Evolutionary conservation across 2,329 filamentous ascomycete genomes (phyloP).

Genomic region (Atkinsonella texensis): DNA sequence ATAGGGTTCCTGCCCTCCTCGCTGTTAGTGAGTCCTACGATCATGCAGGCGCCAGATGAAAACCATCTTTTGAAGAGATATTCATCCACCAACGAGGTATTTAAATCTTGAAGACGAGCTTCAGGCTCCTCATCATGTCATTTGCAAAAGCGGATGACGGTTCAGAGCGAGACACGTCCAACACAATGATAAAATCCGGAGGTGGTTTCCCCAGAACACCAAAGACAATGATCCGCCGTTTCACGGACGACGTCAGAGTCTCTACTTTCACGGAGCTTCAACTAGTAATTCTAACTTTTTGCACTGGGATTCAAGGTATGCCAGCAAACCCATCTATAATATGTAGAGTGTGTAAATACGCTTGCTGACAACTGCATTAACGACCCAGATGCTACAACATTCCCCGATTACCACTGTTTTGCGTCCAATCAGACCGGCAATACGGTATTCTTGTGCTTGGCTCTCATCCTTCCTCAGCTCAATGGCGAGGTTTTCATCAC

Average conservation of each 20-base stretch:
- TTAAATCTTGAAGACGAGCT: neutral
- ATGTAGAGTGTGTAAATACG: neutral
- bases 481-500: slow-evolving; percentile 37
- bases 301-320: slow-evolving; percentile 37
- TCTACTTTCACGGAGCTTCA: slow-evolving; percentile 32
- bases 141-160: neutral
- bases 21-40: neutral
- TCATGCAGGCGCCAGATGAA: neutral
- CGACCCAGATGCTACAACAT: slow-evolving; percentile 40
- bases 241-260: slow-evolving; percentile 22
- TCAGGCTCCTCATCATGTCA: neutral
- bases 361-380: neutral
- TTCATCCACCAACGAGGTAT: neutral
- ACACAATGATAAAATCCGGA: neutral
- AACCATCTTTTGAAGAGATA: neutral
- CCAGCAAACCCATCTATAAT: neutral
- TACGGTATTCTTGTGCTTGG: slow-evolving; percentile 45
- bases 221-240: slow-evolving; percentile 7
- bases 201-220: neutral
- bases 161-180: neutral
- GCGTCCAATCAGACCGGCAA: slow-evolving; percentile 56
- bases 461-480: slow-evolving; percentile 35
- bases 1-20: too few relatives aligned
- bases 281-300: slow-evolving; percentile 35
- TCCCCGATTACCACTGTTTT: slow-evolving; percentile 50